Conservation (phyloP, 192 early-diverging fungal species). For the Mortierella alpina region DNA sequence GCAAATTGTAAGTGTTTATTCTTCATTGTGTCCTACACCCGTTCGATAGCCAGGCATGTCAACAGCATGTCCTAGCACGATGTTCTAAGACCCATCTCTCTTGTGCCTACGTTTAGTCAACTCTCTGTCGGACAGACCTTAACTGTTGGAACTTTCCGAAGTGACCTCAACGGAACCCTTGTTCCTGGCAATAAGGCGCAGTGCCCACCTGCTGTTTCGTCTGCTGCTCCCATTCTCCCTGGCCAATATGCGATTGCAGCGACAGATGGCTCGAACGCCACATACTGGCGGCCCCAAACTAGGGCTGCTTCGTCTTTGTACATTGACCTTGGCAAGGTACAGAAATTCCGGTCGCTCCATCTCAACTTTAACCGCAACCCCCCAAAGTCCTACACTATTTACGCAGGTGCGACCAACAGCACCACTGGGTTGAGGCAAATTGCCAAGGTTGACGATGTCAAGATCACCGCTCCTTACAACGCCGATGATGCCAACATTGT, state of each 20-base stretch:
- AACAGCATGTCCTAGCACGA: background rate
- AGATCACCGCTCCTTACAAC: constrained; percentile 48
- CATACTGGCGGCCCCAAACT: constrained; percentile 46
- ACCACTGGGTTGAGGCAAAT: constrained; percentile 19
- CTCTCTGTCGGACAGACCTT: constrained; percentile 36
- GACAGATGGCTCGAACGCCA: constrained; percentile 45
- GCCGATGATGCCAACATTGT: constrained; percentile 22
- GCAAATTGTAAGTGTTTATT: constrained; percentile 41
- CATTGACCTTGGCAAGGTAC: constrained; percentile 34
- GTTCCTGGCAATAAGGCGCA: constrained; percentile 49
- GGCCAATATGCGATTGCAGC: constrained; percentile 51
- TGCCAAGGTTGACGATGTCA: constrained; percentile 39
- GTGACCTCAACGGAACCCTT: constrained; percentile 38
- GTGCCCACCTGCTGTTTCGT: constrained; percentile 11
- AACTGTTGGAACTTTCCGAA: constrained; percentile 36
- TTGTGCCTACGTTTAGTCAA: constrained; percentile 7
- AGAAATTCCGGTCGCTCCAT: constrained; percentile 39
- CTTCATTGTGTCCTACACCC: too few species aligned
- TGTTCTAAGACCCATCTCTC: background rate
- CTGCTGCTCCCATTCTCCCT: constrained; percentile 16
- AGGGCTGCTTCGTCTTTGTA: constrained; percentile 25
- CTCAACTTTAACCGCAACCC: constrained; percentile 53
- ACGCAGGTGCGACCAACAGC: constrained; percentile 16
- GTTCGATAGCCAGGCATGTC: too few species aligned
- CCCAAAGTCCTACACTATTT: constrained; percentile 26